Base-by-base conservation (phyloP, 306 rosid genomes). In the Inga laurina region DNA sequence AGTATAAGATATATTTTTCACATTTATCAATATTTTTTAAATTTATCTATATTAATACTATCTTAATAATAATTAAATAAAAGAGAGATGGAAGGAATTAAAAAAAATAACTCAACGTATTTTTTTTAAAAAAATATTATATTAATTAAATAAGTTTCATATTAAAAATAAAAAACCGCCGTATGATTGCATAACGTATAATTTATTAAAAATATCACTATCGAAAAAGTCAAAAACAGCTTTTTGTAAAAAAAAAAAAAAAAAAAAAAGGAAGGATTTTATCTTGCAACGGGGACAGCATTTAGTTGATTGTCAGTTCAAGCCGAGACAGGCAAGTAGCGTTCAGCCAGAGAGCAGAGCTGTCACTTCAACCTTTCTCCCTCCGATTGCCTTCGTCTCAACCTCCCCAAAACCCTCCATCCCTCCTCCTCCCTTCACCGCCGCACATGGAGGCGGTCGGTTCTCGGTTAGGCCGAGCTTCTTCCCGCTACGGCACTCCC, bases 401-500 rank as follows among this genome's bases (percentile, higher is more conserved):
- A 61, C 67, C 65, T 21, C 22, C 21, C 21, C 4, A 59, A 69
- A 76, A 80, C 62, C 84, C 82, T 76, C 49, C 76, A 0, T 48
- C 82, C 76, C 56, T 14, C 16, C 59, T 44, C 76, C 3, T 48
- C 82, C 76, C 56, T 14, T 22, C 59, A 59, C 30, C 14, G 66
- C 66, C 30, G 22, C 15, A 27, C 8, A 96, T 97, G 99, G 99
- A 97, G 74, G 97, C 94, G 45, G 89, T 91, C 43, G 94, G 99
- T 59, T 94, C 97, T 2, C 86, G 99, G 81, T 75, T 94, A 30
- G 94, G 99, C 84, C 93, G 99, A 9, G 97, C 93, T 0, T 92
- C 99, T 22, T 94, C 99, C 34, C 92, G 99, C 19, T 97, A 97
- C 90, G 98, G 98, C 78, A 83, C 96, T 74, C 81, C 99, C 4